phyloP scores from a whole-genome alignment of 805 yeast genomes.

The Huiozyma naganishii region DNA sequence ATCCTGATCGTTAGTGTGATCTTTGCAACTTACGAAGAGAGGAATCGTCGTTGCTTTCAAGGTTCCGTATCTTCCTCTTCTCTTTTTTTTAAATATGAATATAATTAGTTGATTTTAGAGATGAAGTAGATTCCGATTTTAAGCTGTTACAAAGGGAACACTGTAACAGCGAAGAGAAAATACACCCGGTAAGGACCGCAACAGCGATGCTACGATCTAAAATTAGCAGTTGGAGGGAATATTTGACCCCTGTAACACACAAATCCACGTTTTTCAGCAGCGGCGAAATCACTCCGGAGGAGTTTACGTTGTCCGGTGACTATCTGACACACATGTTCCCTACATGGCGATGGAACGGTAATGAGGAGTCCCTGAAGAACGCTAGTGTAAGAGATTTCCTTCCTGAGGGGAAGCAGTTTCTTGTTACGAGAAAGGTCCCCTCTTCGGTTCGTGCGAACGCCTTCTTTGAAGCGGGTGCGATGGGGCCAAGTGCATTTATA shows the following conservation, averaged over 20 bases:
- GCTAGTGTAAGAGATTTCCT: slow-evolving; percentile 42
- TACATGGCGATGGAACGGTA: slow-evolving; percentile 82
- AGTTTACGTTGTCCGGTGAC: slow-evolving; percentile 90
- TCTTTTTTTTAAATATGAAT: too few relatives aligned
- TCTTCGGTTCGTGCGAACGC: slow-evolving; percentile 59
- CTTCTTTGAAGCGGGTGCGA: slow-evolving; percentile 29
- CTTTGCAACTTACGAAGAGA: too few relatives aligned
- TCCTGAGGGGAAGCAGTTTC: slow-evolving; percentile 77
- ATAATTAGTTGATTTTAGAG: too few relatives aligned
- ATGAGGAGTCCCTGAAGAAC: slow-evolving; percentile 33
- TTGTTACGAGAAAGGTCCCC: slow-evolving; percentile 86
- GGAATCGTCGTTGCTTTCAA: too few relatives aligned
- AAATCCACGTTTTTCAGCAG: slow-evolving; percentile 75
- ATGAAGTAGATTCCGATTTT: too few relatives aligned
- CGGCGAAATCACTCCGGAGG: slow-evolving; percentile 93
- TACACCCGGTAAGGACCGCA: too few relatives aligned
- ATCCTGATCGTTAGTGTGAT: too few relatives aligned
- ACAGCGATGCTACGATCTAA: slow-evolving; percentile 52
- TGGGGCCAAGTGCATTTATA: slow-evolving; percentile 24
- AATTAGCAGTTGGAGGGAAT: slow-evolving; percentile 77
- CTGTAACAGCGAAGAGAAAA: too few relatives aligned
- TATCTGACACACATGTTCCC: slow-evolving; percentile 86
- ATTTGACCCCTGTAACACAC: slow-evolving; percentile 81
- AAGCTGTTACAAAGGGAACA: too few relatives aligned
- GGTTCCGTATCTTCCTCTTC: too few relatives aligned